Conservation (phyloP, 2,329 filamentous ascomycete genomes). For the Rachicladosporium sp. region DNA sequence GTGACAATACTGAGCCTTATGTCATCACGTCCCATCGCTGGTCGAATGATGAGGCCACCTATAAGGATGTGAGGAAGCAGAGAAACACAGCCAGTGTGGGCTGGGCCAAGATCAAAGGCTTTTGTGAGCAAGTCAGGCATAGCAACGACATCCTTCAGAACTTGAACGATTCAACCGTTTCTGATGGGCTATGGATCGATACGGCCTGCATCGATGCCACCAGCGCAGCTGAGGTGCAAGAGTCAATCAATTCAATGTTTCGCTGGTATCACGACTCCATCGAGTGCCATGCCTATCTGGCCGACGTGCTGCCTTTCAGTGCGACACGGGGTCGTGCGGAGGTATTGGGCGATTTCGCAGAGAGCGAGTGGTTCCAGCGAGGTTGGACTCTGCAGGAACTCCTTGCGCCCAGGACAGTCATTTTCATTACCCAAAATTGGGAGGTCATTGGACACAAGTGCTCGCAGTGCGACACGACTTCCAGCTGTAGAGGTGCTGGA, state of each 20-base stretch:
- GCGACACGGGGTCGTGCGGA: not conserved
- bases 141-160: not conserved
- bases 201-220: not conserved
- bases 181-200: not conserved
- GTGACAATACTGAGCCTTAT: not conserved
- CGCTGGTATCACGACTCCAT: not conserved
- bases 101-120: not conserved
- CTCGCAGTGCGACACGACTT: not conserved
- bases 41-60: not conserved
- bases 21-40: not conserved
- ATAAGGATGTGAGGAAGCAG: not conserved
- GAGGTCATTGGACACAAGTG: not conserved
- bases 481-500: not conserved
- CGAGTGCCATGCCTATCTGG: not conserved
- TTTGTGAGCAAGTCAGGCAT: not conserved
- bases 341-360: not conserved
- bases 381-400: not conserved
- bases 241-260: not conserved
- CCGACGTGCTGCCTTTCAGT: not conserved
- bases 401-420: not conserved
- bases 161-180: not conserved
- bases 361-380: not conserved
- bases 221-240: not conserved
- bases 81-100: not conserved
- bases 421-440: not conserved